These are phyloP conservation scores for Cenchrus fungigraminus DNA, from an alignment of 176 grass and related monocot genomes.

Conservation along the genomic window DNA sequence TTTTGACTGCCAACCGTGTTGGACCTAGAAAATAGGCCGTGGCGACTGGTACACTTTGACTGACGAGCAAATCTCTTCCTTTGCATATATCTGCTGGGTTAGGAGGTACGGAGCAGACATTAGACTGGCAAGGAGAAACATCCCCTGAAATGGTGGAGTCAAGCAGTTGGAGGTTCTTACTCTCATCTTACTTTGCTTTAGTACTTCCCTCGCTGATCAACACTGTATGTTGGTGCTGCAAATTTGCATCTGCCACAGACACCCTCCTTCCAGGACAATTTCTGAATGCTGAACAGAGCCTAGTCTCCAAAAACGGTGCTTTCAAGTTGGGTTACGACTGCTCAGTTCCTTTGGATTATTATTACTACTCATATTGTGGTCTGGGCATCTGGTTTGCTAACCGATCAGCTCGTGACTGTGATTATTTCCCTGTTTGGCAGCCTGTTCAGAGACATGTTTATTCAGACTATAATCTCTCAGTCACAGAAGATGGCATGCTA, in stretches of 20 bases:
- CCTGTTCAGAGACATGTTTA: background rate
- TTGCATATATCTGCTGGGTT: no score
- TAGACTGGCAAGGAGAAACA: background rate
- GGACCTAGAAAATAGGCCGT: background rate
- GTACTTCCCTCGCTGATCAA: background rate
- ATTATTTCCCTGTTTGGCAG: background rate
- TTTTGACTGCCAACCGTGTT: background rate
- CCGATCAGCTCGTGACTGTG: background rate
- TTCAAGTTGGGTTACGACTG: slow-evolving; percentile 36
- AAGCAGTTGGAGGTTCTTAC: background rate
- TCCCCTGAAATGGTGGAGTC: background rate
- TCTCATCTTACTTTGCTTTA: background rate
- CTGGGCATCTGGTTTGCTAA: slow-evolving; percentile 7
- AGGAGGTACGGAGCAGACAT: no score
- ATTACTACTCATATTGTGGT: background rate
- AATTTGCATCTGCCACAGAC: background rate
- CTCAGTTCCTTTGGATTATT: rapidly evolving
- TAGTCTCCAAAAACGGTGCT: slow-evolving; percentile 20
- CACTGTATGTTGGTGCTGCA: background rate
- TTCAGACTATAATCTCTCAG: background rate
- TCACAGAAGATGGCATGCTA: background rate
- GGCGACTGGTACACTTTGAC: no score
- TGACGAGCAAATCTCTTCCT: no score
- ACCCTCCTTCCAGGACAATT: slow-evolving; percentile 37
- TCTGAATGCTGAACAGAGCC: background rate